phyloP scores from a whole-genome alignment of 1,284 basidiomycete genomes.

The Sanghuangporus weigelae region DNA sequence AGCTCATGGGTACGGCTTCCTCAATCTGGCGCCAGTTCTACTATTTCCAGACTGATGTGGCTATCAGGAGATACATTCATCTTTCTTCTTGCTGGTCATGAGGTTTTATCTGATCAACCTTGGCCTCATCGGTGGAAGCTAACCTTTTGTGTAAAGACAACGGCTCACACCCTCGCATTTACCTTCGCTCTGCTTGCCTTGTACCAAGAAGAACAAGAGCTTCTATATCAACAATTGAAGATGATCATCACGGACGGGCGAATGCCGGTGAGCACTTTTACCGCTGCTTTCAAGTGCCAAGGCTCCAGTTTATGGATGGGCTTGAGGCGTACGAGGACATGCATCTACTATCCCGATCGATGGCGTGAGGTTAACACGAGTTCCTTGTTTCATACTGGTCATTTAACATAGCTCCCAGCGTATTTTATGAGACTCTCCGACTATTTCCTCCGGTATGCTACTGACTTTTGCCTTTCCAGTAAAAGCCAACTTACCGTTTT shows the following conservation, averaged over 20 bases:
- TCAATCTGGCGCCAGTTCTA: background rate
- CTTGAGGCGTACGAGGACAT: constrained; percentile 49
- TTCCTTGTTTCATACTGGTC: constrained; percentile 6
- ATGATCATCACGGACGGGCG: constrained; percentile 36
- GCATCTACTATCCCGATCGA: constrained; percentile 37
- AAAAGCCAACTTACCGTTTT: constrained; percentile 20
- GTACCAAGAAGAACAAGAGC: constrained; percentile 59
- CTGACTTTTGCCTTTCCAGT: constrained; percentile 54
- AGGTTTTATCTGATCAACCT: constrained; percentile 31
- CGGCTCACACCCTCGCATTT: constrained; percentile 52
- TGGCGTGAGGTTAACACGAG: constrained; percentile 33
- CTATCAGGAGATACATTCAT: constrained; percentile 50
- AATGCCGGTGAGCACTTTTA: constrained; percentile 33
- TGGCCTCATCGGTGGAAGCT: background rate
- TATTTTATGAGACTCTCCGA: constrained; percentile 29
- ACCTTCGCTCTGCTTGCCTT: constrained; percentile 46
- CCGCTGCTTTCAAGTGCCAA: background rate
- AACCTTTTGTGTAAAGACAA: constrained; percentile 37
- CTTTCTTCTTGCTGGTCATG: constrained; percentile 56
- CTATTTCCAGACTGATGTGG: background rate
- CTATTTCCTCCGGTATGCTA: constrained; percentile 51
- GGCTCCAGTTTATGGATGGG: background rate
- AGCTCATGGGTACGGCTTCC: constrained; percentile 40
- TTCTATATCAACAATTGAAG: constrained; percentile 48
- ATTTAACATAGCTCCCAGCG: constrained; percentile 2